These are phyloP conservation scores for Mercurialis annua DNA, from an alignment of 345 rosid genomes.

Conservation along the genomic window DNA sequence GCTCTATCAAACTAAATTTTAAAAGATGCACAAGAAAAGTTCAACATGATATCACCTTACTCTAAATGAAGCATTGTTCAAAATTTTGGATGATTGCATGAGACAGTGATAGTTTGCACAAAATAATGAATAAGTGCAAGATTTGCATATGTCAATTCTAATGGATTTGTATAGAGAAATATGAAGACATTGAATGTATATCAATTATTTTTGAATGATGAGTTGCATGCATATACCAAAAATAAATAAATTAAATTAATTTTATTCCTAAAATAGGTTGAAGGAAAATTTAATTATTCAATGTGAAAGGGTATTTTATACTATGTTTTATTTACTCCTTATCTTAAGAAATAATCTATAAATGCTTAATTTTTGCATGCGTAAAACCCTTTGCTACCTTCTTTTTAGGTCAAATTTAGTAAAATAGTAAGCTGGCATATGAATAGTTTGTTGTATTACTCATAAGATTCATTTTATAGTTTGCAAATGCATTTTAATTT, in stretches of 20 bases:
- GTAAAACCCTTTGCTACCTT: not conserved
- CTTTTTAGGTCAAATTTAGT: slow-evolving; percentile 8
- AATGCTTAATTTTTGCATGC: not conserved
- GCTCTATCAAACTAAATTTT: too few species aligned
- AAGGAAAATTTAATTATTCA: not conserved
- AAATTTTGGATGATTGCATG: too few species aligned
- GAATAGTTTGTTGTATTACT: not conserved
- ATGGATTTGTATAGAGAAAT: too few species aligned
- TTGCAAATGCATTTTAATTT: not conserved
- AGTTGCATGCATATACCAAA: too few species aligned
- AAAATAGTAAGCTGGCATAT: not conserved
- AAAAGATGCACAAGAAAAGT: too few species aligned
- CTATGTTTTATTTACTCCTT: not conserved
- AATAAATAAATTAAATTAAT: not conserved
- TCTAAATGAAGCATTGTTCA: too few species aligned
- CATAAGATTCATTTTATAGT: not conserved
- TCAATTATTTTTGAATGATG: too few species aligned
- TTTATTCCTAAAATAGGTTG: not conserved
- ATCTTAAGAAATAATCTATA: slow-evolving; percentile 16
- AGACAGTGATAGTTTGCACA: too few species aligned
- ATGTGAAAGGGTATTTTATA: not conserved
- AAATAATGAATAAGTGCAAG: too few species aligned
- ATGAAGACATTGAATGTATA: too few species aligned
- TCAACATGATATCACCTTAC: too few species aligned
- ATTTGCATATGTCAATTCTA: too few species aligned